These are phyloP conservation scores for Pyrus communis DNA, from an alignment of 306 rosid genomes.

Conservation along the genomic window DNA sequence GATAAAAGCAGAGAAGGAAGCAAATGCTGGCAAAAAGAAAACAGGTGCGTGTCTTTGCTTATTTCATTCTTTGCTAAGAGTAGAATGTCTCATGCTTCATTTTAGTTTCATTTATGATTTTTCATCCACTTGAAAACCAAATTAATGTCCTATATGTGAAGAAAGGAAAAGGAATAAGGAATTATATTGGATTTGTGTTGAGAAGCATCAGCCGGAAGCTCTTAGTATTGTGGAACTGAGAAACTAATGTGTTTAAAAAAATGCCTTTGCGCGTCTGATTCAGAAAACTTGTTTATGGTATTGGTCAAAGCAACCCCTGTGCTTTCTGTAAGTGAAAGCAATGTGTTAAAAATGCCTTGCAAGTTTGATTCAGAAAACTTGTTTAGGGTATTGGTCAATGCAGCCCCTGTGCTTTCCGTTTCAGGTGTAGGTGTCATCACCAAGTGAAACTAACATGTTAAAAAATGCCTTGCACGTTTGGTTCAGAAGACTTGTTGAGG, in stretches of 20 bases:
- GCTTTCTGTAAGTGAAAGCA: not conserved
- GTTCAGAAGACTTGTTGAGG: not conserved
- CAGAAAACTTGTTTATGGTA: not conserved
- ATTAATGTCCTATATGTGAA: not conserved
- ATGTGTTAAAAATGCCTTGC: not conserved
- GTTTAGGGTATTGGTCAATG: not conserved
- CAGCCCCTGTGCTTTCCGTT: not conserved
- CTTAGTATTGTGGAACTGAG: not conserved
- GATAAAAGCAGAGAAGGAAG: constrained; percentile 85
- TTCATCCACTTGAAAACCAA: not conserved
- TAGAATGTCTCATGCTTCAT: not conserved
- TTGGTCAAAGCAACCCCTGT: not conserved
- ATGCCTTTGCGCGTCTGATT: not conserved
- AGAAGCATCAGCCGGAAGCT: not conserved
- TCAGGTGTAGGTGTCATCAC: not conserved
- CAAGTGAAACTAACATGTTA: not conserved
- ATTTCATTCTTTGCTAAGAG: not conserved
- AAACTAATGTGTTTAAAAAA: not conserved
- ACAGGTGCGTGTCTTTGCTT: constrained; percentile 34
- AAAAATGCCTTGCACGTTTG: not conserved
- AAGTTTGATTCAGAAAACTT: not conserved
- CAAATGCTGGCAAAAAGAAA: constrained; percentile 86
- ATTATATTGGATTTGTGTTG: not conserved
- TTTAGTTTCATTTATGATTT: not conserved
- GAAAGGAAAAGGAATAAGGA: not conserved